Base-by-base conservation (phyloP, 148 eudicot genomes). In the Gaultheria prostrata region DNA sequence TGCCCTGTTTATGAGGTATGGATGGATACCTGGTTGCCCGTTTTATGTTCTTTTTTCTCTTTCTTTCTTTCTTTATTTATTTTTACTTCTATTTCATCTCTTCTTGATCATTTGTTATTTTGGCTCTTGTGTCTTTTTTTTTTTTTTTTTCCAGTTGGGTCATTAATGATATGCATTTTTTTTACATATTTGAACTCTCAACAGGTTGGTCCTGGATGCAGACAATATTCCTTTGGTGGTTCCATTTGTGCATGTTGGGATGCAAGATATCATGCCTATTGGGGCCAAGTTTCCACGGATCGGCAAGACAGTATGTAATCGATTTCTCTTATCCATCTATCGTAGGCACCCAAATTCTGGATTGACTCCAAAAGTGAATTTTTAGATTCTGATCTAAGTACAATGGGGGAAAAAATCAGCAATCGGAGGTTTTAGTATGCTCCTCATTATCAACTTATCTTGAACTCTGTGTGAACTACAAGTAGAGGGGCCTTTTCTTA, bases 221-320 rank as follows among this genome's bases (percentile, higher is more conserved):
- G 98, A 96, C 79, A 90, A 87, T 84, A 84, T 85, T 46, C 98
- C 98, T n/a, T 82, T 92, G 46, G 98, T 94, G 67, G 86, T 96
- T 74, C 98, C 98, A 1, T 96, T 96, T 88, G 98, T 96, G 81
- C 98, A 96, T 88, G 89, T 92, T 77, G 98, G 98, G 71, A 96
- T 96, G 98, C 98, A 96, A 90, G 98, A 96, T 39, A 89, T 96
- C 76, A 92, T 96, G 94, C 98, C 98, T 70, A 87, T 96, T 84
- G 98, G 98, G 10, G 92, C 98, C 80, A 93, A 81, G 83, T 56
- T 94, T 80, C 98, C 98, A 8, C 87, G 92, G 85, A 88, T 94
- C 79, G 98, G 98, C 82, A 96, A 94, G 88, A 92, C 86, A 49
- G 98, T 94, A 88, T 48, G 92, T 79, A 70, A 80, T 70, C 21